Evolutionary conservation across 306 rosid genomes (phyloP), one percentile per base, ranked within the genome.

Genomic region (Pyrus betulifolia): DNA sequence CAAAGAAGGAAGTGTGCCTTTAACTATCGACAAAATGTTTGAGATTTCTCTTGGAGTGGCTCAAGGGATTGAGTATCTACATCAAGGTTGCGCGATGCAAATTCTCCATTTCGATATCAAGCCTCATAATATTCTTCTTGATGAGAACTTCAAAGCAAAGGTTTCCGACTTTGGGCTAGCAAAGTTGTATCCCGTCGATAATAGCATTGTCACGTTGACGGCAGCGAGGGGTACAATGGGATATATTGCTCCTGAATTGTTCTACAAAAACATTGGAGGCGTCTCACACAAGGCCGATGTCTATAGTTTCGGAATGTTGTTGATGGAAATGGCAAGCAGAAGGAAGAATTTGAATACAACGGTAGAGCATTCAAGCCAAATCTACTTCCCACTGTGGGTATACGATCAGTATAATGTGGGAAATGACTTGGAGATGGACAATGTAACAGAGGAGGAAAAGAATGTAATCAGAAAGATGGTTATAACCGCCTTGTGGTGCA

Each of bases 151-250:
- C 45, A 40, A 11, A 22, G 54, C 71, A 40, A 67, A 67, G 71
- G 28, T 67, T 67, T 67, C 71, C 4, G 71, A 67, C n/a, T 67
- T 67, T 22, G 71, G 71, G 7, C 71, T 67, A 40, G 71, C 71
- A n/a, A 38, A 21, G 23, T n/a, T 67, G 11, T 67, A 38, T 22
- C 55, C 55, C 1, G 5, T 42, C 0, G 55, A 67, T n/a, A n/a
- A 40, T 9, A 42, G 71, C 10, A 35, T 35, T 35, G 40, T 35
- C 9, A 40, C 71, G 22, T 5, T 67, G 30, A 67, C 71, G 4
- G 31, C 55, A n/a, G 71, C 25, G 3, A 57, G 61, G 27, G 71
- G 73, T 11, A 40, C 45, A 40, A 40, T 40, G 45, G 45, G 45
- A 40, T 40, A 40, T 40, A 40, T 40, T 40, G 45, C 45, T 40